phyloP scores from a whole-genome alignment of 2,329 filamentous ascomycete genomes.

The Scedosporium aurantiacum region DNA sequence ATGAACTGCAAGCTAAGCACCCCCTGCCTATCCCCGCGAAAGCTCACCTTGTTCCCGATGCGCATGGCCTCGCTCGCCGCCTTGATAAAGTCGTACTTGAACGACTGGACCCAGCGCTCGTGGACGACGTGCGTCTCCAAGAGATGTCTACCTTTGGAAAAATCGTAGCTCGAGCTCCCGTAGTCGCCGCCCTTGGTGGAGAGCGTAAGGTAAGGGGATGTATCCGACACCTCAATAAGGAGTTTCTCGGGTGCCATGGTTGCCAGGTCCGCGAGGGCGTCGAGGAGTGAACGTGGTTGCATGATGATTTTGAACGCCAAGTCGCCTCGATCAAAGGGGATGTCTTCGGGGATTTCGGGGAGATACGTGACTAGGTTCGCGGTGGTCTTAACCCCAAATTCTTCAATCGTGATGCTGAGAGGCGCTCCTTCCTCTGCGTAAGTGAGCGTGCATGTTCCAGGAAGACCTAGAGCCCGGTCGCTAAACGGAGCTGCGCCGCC shows the following conservation, averaged over 20 bases:
- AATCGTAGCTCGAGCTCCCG: conserved; percentile 54
- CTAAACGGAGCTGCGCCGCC: conserved; percentile 59
- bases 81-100: conserved; percentile 79
- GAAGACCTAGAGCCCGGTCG: conserved; percentile 69
- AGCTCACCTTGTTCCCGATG: conserved; percentile 80
- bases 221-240: conserved; percentile 53
- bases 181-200: conserved; percentile 48
- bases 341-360: conserved; percentile 62
- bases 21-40: conserved; percentile 77
- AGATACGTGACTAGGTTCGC: conserved; percentile 87
- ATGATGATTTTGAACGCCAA: conserved; percentile 92
- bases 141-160: conserved; percentile 51
- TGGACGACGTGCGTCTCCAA: conserved; percentile 64
- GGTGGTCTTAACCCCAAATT: conserved; percentile 76
- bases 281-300: conserved; percentile 62
- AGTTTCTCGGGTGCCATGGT: conserved; percentile 63
- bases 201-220: conserved; percentile 62
- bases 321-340: conserved; percentile 74
- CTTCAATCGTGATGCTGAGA: conserved; percentile 75
- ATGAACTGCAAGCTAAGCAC: conserved; percentile 94
- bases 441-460: conserved; percentile 73
- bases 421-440: conserved; percentile 67
- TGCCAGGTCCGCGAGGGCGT: conserved; percentile 59
- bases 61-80: conserved; percentile 88
- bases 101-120: conserved; percentile 55